These are phyloP conservation scores for Scedosporium apiospermum DNA, from an alignment of 2,329 filamentous ascomycete species.

Conservation along the genomic window DNA sequence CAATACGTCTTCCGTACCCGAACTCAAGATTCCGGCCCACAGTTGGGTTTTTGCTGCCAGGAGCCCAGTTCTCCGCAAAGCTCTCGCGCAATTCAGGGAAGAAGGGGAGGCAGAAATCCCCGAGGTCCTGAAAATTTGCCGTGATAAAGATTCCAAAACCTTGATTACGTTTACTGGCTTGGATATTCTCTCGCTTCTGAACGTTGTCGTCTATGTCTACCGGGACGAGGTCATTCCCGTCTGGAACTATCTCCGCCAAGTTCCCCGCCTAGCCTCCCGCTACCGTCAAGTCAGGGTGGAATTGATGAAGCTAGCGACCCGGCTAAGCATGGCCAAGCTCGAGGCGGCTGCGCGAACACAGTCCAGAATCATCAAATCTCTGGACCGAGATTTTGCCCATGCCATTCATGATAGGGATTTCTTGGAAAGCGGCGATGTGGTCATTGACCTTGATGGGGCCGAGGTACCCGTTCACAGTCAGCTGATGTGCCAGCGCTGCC, in stretches of 20 bases:
- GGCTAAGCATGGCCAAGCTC: conserved; percentile 59
- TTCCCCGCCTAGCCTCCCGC: conserved; percentile 55
- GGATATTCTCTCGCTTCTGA: conserved; percentile 71
- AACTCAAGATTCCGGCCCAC: conserved; percentile 70
- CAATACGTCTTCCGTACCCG: conserved; percentile 51
- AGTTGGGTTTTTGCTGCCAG: conserved; percentile 70
- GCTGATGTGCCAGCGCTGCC: conserved; percentile 73
- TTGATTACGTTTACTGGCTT: conserved; percentile 57
- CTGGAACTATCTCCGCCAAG: conserved; percentile 70
- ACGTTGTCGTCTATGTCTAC: conserved; percentile 72
- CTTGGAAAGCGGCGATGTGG: conserved; percentile 69
- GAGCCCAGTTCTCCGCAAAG: conserved; percentile 57
- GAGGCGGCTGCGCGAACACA: conserved; percentile 73
- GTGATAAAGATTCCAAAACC: conserved; percentile 35
- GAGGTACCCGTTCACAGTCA: conserved; percentile 67
- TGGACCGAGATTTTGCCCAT: conserved; percentile 60
- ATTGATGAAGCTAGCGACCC: conserved; percentile 74
- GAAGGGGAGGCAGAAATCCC: conserved; percentile 44
- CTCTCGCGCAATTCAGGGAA: conserved; percentile 47
- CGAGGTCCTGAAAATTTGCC: conserved; percentile 49
- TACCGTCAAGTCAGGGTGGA: conserved; percentile 76
- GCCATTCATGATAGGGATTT: conserved; percentile 62
- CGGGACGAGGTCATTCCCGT: conserved; percentile 72
- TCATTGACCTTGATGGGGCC: conserved; percentile 69
- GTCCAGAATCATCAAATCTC: conserved; percentile 49